phyloP scores from a whole-genome alignment of 495 filamentous ascomycete genomes.

The Hypoxylon rickii region DNA sequence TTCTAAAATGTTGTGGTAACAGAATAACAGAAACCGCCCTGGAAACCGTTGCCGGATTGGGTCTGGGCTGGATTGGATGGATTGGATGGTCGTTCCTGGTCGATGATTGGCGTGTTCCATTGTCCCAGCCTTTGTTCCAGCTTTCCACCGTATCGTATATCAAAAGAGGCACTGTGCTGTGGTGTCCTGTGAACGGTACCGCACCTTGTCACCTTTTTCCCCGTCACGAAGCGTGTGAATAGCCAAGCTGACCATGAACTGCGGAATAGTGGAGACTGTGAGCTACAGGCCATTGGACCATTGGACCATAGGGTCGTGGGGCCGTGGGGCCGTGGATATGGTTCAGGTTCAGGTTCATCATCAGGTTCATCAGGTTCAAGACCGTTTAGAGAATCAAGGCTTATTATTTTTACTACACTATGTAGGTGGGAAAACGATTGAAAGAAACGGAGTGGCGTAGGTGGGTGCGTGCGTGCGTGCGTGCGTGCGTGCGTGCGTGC shows the following conservation, averaged over 20 bases:
- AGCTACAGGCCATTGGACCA: conserved; percentile 20
- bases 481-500: background rate
- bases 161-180: too few relatives aligned
- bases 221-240: conserved; percentile 29
- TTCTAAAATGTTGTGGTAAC: conserved; percentile 19
- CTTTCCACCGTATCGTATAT: too few relatives aligned
- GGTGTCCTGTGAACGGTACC: too few relatives aligned
- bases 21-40: conserved; percentile 19
- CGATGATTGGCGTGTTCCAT: conserved; percentile 31
- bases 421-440: conserved; percentile 3
- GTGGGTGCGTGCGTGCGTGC: too few relatives aligned
- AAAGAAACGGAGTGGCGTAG: too few relatives aligned
- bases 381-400: conserved; percentile 22
- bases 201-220: conserved; percentile 18
- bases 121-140: conserved; percentile 1
- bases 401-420: background rate
- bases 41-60: conserved; percentile 39
- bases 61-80: conserved; percentile 34
- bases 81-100: conserved; percentile 7
- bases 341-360: too few relatives aligned
- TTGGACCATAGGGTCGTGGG: conserved; percentile 28
- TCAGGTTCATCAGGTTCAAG: too few relatives aligned
- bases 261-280: conserved; percentile 22
- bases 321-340: conserved; percentile 29
- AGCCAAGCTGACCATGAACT: conserved; percentile 29